These are phyloP conservation scores for Geotrichum candidum DNA, from an alignment of 1,139 yeast genomes.

Conservation along the genomic window DNA sequence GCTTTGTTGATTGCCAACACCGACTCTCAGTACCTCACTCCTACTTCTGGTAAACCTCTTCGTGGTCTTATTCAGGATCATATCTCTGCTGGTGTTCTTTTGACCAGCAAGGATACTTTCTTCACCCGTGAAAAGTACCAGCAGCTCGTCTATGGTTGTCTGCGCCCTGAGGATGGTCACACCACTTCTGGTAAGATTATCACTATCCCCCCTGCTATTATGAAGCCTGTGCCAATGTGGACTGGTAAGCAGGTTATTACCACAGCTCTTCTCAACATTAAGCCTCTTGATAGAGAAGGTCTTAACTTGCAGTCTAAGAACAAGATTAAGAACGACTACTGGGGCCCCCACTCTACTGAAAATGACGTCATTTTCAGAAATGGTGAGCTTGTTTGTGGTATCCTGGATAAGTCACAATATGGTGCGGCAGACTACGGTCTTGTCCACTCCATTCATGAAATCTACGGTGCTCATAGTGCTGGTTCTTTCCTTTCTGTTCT, in stretches of 20 bases:
- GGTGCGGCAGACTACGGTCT: constrained; percentile 98
- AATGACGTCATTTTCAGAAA: constrained; percentile 78
- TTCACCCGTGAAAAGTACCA: constrained; percentile 90
- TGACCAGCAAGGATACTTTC: constrained; percentile 85
- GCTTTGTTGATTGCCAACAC: constrained; percentile 93
- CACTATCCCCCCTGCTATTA: constrained; percentile 84
- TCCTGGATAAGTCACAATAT: constrained; percentile 93
- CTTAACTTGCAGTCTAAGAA: constrained; percentile 75
- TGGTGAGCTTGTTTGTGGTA: constrained; percentile 88
- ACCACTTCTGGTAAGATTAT: constrained; percentile 59
- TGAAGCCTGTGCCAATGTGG: constrained; percentile 88
- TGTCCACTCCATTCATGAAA: constrained; percentile 93
- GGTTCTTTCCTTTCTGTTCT: constrained; percentile 84
- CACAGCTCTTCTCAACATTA: constrained; percentile 76
- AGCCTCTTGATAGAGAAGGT: constrained; percentile 86
- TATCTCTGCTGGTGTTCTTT: constrained; percentile 98
- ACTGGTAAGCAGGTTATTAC: constrained; percentile 98
- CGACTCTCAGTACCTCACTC: constrained; percentile 94
- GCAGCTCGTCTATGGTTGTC: constrained; percentile 87
- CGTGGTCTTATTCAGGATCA: constrained; percentile 99
- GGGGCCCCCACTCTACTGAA: constrained; percentile 83
- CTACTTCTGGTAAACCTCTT: constrained; percentile 96
- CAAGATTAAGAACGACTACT: constrained; percentile 89
- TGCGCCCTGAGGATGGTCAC: constrained; percentile 98
- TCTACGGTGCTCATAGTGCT: constrained; percentile 86